Percentiles rank a stretch among this genome's conserved stretches.
Evolutionary conservation across 495 filamentous ascomycete species (phyloP).

Genomic region (Hypoxylon fragiforme): DNA sequence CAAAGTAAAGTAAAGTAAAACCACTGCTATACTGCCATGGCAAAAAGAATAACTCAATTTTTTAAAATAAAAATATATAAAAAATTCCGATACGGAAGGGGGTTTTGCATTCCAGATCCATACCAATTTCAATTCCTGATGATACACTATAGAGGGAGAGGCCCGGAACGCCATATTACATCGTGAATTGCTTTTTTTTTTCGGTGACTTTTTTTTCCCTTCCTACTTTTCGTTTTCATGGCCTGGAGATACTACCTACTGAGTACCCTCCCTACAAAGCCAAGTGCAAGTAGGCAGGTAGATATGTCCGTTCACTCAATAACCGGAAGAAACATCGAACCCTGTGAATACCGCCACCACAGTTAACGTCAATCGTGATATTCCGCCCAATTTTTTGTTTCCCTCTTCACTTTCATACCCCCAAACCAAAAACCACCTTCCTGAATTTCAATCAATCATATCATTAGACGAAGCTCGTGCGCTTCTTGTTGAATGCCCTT

Average conservation of each 20-base stretch:
- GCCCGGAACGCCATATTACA: slow-evolving; percentile 39
- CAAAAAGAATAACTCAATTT: too few species aligned
- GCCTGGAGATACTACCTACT: too few species aligned
- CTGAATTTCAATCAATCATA: background rate
- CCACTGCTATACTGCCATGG: too few species aligned
- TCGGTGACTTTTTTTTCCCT: slow-evolving; percentile 18
- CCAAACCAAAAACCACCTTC: too few species aligned
- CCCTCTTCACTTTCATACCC: too few species aligned
- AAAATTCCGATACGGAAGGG: slow-evolving; percentile 21
- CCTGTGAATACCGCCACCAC: too few species aligned
- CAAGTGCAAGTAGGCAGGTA: too few species aligned
- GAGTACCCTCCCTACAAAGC: too few species aligned
- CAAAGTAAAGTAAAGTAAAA: slow-evolving; percentile 5
- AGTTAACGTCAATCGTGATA: background rate
- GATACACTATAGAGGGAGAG: slow-evolving; percentile 38
- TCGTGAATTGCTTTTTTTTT: slow-evolving; percentile 13
- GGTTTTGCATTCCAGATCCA: slow-evolving; percentile 35
- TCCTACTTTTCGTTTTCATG: too few species aligned
- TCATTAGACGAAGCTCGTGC: slow-evolving; percentile 58
- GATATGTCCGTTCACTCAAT: too few species aligned
- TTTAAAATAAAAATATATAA: too few species aligned
- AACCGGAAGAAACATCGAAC: too few species aligned
- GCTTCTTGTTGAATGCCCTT: slow-evolving; percentile 93
- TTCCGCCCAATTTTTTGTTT: background rate
- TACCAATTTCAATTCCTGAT: slow-evolving; percentile 30